These are phyloP conservation scores for Anthracocystis walkeri DNA, from an alignment of 1,284 basidiomycete species.

Conservation along the genomic window DNA sequence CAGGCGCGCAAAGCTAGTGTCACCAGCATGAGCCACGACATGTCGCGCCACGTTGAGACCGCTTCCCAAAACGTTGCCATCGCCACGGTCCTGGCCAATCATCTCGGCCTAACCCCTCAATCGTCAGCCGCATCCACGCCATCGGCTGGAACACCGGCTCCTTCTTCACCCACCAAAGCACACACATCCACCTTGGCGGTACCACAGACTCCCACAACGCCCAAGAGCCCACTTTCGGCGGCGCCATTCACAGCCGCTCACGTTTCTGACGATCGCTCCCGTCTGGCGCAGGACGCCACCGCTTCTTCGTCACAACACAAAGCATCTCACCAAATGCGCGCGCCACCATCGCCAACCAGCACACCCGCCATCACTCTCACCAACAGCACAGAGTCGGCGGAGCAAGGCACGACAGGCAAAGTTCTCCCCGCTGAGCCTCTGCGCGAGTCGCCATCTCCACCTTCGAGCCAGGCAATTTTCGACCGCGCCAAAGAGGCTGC, in stretches of 20 bases:
- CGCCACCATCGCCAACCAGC: constrained; percentile 13
- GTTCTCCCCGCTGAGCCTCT: constrained; percentile 5
- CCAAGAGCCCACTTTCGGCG: constrained; percentile 33
- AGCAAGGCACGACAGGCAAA: background rate
- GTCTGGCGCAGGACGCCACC: background rate
- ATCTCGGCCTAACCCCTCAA: constrained; percentile 37
- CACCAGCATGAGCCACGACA: constrained; percentile 29
- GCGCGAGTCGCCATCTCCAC: constrained; percentile 17
- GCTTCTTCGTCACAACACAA: background rate
- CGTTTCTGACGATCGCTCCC: background rate
- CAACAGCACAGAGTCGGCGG: constrained; percentile 9
- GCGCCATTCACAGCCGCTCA: constrained; percentile 23
- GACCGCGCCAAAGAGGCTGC: constrained; percentile 41
- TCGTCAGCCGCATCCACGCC: constrained; percentile 28
- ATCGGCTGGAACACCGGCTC: constrained; percentile 18
- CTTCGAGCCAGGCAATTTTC: constrained; percentile 19
- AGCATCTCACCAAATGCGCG: background rate
- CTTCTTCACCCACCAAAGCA: constrained; percentile 28
- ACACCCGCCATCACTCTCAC: constrained; percentile 30
- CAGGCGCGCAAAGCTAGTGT: constrained; percentile 48
- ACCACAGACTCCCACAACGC: constrained; percentile 24
- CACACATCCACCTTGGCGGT: constrained; percentile 17
- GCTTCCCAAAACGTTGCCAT: constrained; percentile 43
- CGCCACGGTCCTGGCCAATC: constrained; percentile 33
- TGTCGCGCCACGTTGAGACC: constrained; percentile 24